Evolutionary conservation across 805 yeast genomes (phyloP), one percentile per base, ranked within the genome.

Genomic region (Dipodascus albidus): DNA sequence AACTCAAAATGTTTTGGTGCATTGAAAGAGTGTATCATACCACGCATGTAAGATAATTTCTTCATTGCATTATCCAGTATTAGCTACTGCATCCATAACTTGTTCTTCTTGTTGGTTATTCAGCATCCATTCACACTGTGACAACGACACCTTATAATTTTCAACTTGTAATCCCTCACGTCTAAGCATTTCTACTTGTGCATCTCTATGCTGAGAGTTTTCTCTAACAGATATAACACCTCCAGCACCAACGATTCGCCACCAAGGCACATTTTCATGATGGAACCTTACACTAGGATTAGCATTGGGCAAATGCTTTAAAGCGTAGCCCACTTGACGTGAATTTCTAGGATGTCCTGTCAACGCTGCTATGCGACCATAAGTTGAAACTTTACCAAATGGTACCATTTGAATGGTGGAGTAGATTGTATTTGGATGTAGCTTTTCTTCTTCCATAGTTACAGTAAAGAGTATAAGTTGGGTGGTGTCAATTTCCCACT

Each of bases 301-400:
- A 6, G 52, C 56, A 2, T 53, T 48, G 21, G 55, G 41, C 14
- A 80, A 70, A 49, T 76, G 70, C 65, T 85, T 86, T 55, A 86
- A 68, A 0, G 89, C 78, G 31, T 76, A 75, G 0, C 95, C 95
- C 0, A 85, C 93, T 55, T 80, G 88, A 3, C 95, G 71, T 0
- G 93, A 74, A 58, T 84, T 82, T 50, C 70, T 75, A 0, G 95
- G 93, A 50, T 75, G 70, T 27, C 74, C 76, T 0, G 83, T 71
- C 8, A 84, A 66, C 55, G 75, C 74, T 0, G 93, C 93, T 6
- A 86, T 78, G 62, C 84, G 90, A 1, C 87, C 75, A 70, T 47
- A 47, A 4, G 31, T 47, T n/a, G 31, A 20, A 6, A 58, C 31
- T 22, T 22, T 47, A 15, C 49, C 49, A 38, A 6, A 38, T 11